Base-by-base conservation (phyloP, 73 alveolate genomes). In the Paramecium pentaurelia region DNA sequence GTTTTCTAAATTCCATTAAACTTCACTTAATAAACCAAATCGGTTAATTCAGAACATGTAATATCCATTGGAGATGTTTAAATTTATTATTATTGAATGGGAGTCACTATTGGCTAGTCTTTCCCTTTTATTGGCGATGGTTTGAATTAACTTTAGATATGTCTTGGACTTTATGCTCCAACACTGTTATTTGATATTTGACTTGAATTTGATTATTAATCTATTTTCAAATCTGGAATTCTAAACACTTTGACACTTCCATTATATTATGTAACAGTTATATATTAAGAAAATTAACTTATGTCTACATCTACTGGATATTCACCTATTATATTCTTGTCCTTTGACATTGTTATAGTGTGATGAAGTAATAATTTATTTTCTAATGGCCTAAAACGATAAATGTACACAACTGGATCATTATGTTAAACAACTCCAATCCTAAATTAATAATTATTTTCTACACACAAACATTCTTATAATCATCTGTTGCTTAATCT, bases 331-430 rank as follows among this genome's bases (percentile, higher is more conserved):
- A 18, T n/a, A 71, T 70, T 45, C 34, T 84, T 64, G 20, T 87
- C 40, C 14, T 89, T 83, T 22, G 94, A 37, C 28, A 73, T 40
- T 45, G 80, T 89, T 14, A 89, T 71, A 8, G 85, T 89, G 36
- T 89, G 77, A 71, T 89, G 86, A 11, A 58, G 84, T 11, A 60
- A 73, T 12, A 89, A 30, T 34, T 89, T 89, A 71, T 89, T 89
- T 71, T 89, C 94, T 14, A 47, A 37, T 42, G 70, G 68, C 36
- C 58, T 71, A 38, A 42, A 64, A 16, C 94, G 38, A 71, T 71
- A 71, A 44, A 89, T 30, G 68, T 44, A 71, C n/a, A 89, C 91
- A 10, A 44, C 36, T 14, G 94, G 94, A 71, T 89, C 94, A 40
- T 40, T 47, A 25, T 60, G 77, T 14, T 28, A 22, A 32, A 45